Evolutionary conservation across 306 rosid species (phyloP).

Genomic region (Macrotyloma uniflorum): DNA sequence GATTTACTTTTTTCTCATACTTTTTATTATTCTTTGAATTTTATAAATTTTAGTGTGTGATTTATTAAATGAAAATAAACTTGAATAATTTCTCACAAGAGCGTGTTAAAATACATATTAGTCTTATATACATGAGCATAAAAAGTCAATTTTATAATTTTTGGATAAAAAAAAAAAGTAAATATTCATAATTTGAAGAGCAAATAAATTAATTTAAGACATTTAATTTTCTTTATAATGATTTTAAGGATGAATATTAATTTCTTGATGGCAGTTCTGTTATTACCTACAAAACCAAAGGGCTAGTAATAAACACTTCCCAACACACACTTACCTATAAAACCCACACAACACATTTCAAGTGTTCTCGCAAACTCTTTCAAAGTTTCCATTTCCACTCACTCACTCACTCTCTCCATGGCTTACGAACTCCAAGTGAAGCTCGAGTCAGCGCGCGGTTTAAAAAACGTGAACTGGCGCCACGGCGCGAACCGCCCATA

Average conservation of each 20-base stretch:
- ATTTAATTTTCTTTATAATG: too few species aligned
- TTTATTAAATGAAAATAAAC: background rate
- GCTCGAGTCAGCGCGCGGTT: constrained; percentile 55
- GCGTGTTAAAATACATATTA: too few species aligned
- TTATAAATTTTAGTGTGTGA: background rate
- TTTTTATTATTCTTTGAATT: background rate
- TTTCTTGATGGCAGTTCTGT: background rate
- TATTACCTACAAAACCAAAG: background rate
- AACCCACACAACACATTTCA: background rate
- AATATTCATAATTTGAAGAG: too few species aligned
- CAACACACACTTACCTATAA: constrained; percentile 2
- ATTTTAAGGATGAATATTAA: too few species aligned
- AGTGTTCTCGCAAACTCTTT: background rate
- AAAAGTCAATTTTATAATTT: too few species aligned
- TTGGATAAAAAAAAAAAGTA: too few species aligned
- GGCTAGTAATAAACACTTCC: background rate
- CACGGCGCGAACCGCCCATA: constrained; percentile 67
- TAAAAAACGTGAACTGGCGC: constrained; percentile 94
- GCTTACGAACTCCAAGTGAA: constrained; percentile 64
- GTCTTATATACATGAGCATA: too few species aligned
- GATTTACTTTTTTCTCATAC: background rate
- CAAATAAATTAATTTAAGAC: too few species aligned
- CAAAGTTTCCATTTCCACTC: background rate
- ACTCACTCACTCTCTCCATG: constrained; percentile 34
- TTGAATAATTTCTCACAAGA: too few species aligned